These are phyloP conservation scores for Claviceps paspali DNA, from an alignment of 2,329 filamentous ascomycete species.

Conservation along the genomic window DNA sequence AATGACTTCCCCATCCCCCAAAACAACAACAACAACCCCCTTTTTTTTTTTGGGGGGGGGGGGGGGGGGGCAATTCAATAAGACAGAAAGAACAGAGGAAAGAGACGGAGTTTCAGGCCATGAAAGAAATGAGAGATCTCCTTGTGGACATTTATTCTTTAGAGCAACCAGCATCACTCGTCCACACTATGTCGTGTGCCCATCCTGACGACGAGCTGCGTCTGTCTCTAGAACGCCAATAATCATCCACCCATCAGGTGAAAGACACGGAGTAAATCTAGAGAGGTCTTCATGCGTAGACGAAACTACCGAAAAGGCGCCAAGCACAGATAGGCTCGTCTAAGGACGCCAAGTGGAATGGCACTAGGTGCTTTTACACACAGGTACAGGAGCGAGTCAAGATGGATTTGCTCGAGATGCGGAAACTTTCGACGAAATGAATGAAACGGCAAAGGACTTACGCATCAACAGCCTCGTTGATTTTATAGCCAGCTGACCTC, in stretches of 20 bases:
- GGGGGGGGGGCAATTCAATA: too few relatives aligned
- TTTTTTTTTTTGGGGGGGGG: too few relatives aligned
- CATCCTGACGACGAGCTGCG: conserved; percentile 14
- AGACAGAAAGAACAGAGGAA: too few relatives aligned
- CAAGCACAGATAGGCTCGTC: background rate
- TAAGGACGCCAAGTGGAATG: background rate
- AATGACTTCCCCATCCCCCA: too few relatives aligned
- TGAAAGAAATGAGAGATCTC: background rate
- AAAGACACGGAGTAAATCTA: background rate
- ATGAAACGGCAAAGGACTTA: conserved; percentile 26
- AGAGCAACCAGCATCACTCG: conserved; percentile 22
- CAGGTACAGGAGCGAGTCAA: too few relatives aligned
- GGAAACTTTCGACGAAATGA: background rate
- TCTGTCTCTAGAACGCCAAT: conserved; percentile 18
- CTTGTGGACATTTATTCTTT: conserved; percentile 14
- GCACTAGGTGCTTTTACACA: too few relatives aligned
- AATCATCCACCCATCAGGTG: conserved; percentile 10
- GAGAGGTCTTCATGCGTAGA: background rate
- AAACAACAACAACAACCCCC: too few relatives aligned
- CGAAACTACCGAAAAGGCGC: background rate
- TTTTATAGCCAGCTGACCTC: conserved; percentile 31
- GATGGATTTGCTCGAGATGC: background rate
- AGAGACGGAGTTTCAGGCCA: background rate
- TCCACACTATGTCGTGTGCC: conserved; percentile 20
- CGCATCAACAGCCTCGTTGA: conserved; percentile 40